Conservation (phyloP, 345 rosid species). For the Murraya paniculata region DNA sequence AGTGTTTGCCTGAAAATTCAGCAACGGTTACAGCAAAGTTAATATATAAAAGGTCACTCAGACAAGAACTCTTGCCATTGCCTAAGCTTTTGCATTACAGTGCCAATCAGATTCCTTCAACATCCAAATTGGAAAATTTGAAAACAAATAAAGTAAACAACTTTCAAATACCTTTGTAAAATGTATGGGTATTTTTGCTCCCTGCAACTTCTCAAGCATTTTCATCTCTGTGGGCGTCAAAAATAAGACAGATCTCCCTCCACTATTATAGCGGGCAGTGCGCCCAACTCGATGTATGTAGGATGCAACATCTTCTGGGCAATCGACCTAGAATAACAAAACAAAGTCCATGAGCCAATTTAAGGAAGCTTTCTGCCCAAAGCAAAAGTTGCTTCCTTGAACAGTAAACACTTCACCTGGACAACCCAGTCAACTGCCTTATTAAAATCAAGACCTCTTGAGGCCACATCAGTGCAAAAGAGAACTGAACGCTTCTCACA, state of each 20-base stretch:
- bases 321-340: slow-evolving; percentile 56
- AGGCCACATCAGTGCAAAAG: slow-evolving; percentile 87
- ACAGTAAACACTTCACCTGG: slow-evolving; percentile 57
- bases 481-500: slow-evolving; percentile 80
- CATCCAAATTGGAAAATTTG: neutral
- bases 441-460: slow-evolving; percentile 95
- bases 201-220: slow-evolving; percentile 83
- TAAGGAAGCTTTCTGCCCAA: neutral
- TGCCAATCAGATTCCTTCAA: neutral
- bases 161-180: slow-evolving; percentile 56
- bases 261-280: slow-evolving; percentile 76
- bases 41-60: slow-evolving; percentile 5
- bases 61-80: neutral
- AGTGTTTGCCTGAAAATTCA: slow-evolving; percentile 55
- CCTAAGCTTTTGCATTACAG: neutral
- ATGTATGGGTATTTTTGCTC: slow-evolving; percentile 71
- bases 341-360: slow-evolving; percentile 13
- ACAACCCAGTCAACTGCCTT: slow-evolving; percentile 96
- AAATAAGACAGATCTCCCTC: slow-evolving; percentile 82
- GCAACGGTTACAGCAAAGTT: neutral
- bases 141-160: neutral
- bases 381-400: neutral
- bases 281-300: slow-evolving; percentile 99
- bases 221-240: slow-evolving; percentile 84
- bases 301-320: slow-evolving; percentile 91